phyloP scores from a whole-genome alignment of 2,329 filamentous ascomycete species.

The Stachybotrys chlorohalonatus region DNA sequence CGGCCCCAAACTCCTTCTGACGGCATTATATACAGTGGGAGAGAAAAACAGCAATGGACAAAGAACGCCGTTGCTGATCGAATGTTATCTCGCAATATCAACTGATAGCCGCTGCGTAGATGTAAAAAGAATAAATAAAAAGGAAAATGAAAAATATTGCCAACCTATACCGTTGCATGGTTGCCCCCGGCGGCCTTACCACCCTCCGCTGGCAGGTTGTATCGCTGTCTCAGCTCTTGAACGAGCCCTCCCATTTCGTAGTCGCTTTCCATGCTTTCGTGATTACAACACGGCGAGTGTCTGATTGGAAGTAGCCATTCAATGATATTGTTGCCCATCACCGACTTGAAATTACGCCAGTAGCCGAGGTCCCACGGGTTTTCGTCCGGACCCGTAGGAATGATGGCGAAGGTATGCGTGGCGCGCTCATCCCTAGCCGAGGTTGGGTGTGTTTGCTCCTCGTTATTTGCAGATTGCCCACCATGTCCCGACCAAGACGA shows the following conservation, averaged over 20 bases:
- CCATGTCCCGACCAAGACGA: constrained; percentile 3
- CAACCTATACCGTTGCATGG: not conserved
- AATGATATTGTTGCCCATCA: constrained; percentile 63
- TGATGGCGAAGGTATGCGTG: constrained; percentile 66
- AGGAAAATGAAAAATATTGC: not conserved
- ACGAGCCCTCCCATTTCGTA: constrained; percentile 60
- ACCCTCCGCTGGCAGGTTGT: constrained; percentile 11
- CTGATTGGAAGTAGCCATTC: constrained; percentile 79
- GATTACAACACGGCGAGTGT: constrained; percentile 63
- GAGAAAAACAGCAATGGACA: too few relatives aligned
- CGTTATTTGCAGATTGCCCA: not conserved
- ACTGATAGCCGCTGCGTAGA: too few relatives aligned
- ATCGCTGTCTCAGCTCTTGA: constrained; percentile 39
- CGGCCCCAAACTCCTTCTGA: too few relatives aligned
- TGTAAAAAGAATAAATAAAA: not conserved
- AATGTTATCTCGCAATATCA: too few relatives aligned
- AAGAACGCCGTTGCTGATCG: too few relatives aligned
- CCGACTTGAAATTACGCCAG: constrained; percentile 61
- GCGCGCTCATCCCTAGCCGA: constrained; percentile 35
- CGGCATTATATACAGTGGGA: too few relatives aligned
- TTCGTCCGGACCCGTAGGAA: constrained; percentile 62
- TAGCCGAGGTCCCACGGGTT: constrained; percentile 78
- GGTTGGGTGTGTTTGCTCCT: constrained; percentile 6
- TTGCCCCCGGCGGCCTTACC: constrained; percentile 1
- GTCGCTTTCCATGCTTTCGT: constrained; percentile 56